Conservation (phyloP, 2,329 filamentous ascomycete genomes). For the Aureobasidium sp. region DNA sequence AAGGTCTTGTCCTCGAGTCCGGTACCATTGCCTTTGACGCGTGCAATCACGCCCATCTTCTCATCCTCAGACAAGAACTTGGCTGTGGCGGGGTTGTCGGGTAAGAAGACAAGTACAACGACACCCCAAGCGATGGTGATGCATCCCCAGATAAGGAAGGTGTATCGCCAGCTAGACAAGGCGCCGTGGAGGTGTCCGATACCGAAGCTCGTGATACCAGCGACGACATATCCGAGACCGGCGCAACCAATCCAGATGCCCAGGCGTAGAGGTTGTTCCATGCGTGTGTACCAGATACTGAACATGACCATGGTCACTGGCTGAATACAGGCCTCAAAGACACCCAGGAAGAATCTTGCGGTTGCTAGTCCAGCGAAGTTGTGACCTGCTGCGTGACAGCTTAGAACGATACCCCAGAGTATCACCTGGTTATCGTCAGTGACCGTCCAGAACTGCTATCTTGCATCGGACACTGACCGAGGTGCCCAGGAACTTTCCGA, state of each 20-base stretch:
- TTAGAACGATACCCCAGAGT: slow-evolving; percentile 67
- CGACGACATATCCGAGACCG: slow-evolving; percentile 55
- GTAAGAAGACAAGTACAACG: slow-evolving; percentile 51
- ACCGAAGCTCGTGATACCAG: background rate
- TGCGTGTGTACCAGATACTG: slow-evolving; percentile 76
- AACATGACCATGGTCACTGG: slow-evolving; percentile 75
- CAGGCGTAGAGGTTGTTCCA: slow-evolving; percentile 69
- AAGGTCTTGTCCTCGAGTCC: slow-evolving; percentile 77
- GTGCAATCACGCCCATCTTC: slow-evolving; percentile 71
- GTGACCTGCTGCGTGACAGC: slow-evolving; percentile 68
- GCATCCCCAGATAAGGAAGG: slow-evolving; percentile 52
- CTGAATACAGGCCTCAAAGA: slow-evolving; percentile 74
- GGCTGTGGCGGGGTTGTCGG: slow-evolving; percentile 67
- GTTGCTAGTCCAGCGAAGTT: slow-evolving; percentile 69
- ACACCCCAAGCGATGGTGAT: slow-evolving; percentile 47
- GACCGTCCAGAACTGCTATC: too few species aligned
- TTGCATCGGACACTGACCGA: background rate
- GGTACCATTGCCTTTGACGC: slow-evolving; percentile 78
- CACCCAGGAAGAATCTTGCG: slow-evolving; percentile 72
- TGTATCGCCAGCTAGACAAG: slow-evolving; percentile 62
- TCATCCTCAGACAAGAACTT: slow-evolving; percentile 72
- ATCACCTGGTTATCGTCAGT: slow-evolving; percentile 46
- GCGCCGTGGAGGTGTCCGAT: background rate
- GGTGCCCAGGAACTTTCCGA: slow-evolving; percentile 59
- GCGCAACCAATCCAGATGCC: slow-evolving; percentile 74